Evolutionary conservation across 2,329 filamentous ascomycete genomes (phyloP).

Genomic region (Coleophoma cylindrospora): DNA sequence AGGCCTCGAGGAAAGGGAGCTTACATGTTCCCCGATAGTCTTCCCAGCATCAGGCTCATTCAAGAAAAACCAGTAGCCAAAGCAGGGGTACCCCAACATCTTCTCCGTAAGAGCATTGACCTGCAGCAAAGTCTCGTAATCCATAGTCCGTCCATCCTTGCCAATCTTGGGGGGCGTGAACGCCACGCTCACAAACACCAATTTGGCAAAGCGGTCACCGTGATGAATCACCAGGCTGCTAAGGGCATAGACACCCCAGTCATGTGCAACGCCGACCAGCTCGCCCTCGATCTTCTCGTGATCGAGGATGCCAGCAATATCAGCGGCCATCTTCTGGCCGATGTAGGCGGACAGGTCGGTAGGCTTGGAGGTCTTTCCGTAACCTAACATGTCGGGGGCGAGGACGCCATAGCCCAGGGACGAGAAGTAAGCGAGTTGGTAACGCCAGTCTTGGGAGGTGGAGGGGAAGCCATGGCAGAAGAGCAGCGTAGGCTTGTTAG

Average conservation of each 20-base stretch:
- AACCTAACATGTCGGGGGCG: slow-evolving; percentile 34
- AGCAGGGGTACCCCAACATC: slow-evolving; percentile 10
- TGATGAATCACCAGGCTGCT: slow-evolving; percentile 9
- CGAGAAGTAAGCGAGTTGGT: slow-evolving; percentile 14
- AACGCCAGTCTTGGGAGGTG: slow-evolving; percentile 34
- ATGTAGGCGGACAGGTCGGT: slow-evolving; percentile 21
- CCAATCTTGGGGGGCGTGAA: slow-evolving; percentile 6
- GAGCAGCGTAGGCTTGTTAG: slow-evolving; percentile 25
- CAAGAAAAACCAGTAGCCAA: slow-evolving; percentile 16
- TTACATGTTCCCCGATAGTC: slow-evolving; percentile 12
- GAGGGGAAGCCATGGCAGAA: slow-evolving; percentile 45
- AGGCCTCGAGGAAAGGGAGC: not conserved
- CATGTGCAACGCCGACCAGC: slow-evolving; percentile 16
- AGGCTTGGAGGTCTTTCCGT: slow-evolving; percentile 28
- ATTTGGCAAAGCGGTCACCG: slow-evolving; percentile 7
- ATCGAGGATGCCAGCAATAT: slow-evolving; percentile 30
- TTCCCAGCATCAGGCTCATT: slow-evolving; percentile 5
- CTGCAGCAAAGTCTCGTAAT: slow-evolving; percentile 1
- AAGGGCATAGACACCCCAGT: slow-evolving; percentile 17
- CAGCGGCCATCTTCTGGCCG: slow-evolving; percentile 24
- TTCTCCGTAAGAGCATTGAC: slow-evolving; percentile 9
- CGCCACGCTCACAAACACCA: slow-evolving; percentile 12
- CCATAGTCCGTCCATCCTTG: not conserved
- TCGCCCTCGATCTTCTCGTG: slow-evolving; percentile 10
- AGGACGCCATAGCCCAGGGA: slow-evolving; percentile 34